phyloP scores from a whole-genome alignment of 192 early-diverging fungal genomes.

The Dimargaris verticillata region DNA sequence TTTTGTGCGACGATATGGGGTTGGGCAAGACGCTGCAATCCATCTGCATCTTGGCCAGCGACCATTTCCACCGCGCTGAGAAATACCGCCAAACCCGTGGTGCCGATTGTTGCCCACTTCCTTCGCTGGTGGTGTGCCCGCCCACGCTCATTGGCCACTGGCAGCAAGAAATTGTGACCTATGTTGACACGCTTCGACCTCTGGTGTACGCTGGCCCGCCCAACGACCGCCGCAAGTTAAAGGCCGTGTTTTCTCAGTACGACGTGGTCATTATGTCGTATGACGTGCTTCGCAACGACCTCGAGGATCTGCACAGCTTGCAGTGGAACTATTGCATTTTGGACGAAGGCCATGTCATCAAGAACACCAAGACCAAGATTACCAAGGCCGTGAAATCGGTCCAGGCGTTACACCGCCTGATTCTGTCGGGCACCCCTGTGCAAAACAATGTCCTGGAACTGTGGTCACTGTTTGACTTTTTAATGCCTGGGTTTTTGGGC shows the following conservation, averaged over 20 bases:
- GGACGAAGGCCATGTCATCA: slow-evolving; percentile 97
- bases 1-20: slow-evolving; percentile 98
- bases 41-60: slow-evolving; percentile 84
- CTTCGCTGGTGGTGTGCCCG: slow-evolving; percentile 89
- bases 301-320: slow-evolving; percentile 52
- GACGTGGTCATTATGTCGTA: slow-evolving; percentile 93
- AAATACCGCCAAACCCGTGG: slow-evolving; percentile 33
- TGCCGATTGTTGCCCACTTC: slow-evolving; percentile 49
- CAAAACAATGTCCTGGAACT: slow-evolving; percentile 96
- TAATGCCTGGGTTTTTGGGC: slow-evolving; percentile 97
- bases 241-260: slow-evolving; percentile 30
- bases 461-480: slow-evolving; percentile 95
- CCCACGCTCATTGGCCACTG: slow-evolving; percentile 92
- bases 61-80: slow-evolving; percentile 56
- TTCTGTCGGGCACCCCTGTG: slow-evolving; percentile 94
- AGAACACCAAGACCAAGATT: slow-evolving; percentile 84
- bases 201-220: slow-evolving; percentile 76
- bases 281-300: slow-evolving; percentile 90
- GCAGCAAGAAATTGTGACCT: slow-evolving; percentile 82
- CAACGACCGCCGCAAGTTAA: slow-evolving; percentile 48
- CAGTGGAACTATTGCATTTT: slow-evolving; percentile 91
- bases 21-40: slow-evolving; percentile 95
- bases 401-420: slow-evolving; percentile 69
- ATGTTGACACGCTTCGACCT: slow-evolving; percentile 55
- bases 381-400: slow-evolving; percentile 87